Percentiles rank a stretch among this genome's conserved stretches.
These are phyloP conservation scores for Thecaphora frezii DNA, from an alignment of 1,284 basidiomycete genomes.

Conservation along the genomic window DNA sequence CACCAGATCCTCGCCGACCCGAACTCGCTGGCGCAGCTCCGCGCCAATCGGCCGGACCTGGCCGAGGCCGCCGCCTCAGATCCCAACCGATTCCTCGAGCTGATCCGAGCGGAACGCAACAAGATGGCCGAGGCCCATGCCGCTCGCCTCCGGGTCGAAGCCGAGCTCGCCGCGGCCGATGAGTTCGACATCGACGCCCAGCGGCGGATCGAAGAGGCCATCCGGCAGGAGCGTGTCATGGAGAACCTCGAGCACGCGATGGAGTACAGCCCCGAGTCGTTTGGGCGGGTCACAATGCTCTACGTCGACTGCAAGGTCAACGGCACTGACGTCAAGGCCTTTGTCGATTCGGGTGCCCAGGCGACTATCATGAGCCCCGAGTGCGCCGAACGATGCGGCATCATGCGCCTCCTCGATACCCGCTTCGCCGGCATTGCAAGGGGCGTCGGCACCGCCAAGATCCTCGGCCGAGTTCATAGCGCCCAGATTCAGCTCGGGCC, in stretches of 20 bases:
- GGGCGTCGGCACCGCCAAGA: constrained; percentile 94
- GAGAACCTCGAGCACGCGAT: constrained; percentile 64
- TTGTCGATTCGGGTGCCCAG: constrained; percentile 96
- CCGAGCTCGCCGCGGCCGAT: constrained; percentile 76
- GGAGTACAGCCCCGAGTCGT: constrained; percentile 73
- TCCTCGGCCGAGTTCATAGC: constrained; percentile 89
- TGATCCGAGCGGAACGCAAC: constrained; percentile 30
- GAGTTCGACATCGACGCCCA: constrained; percentile 83
- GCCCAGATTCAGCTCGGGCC: constrained; percentile 82
- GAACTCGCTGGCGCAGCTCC: constrained; percentile 73
- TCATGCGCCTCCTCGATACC: constrained; percentile 89
- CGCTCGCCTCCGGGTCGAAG: constrained; percentile 66
- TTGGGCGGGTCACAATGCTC: constrained; percentile 93
- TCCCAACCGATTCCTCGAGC: constrained; percentile 16
- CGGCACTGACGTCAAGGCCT: constrained; percentile 84
- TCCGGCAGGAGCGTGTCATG: constrained; percentile 82
- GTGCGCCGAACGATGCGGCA: constrained; percentile 86
- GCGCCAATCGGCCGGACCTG: constrained; percentile 58
- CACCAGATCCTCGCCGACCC: constrained; percentile 83
- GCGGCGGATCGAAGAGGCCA: constrained; percentile 87
- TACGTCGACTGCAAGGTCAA: constrained; percentile 85
- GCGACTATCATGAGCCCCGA: constrained; percentile 95
- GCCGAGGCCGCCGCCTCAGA: constrained; percentile 22
- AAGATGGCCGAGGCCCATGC: constrained; percentile 6
- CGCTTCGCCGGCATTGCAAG: constrained; percentile 85